These are phyloP conservation scores for Sungouiella blattae DNA, from an alignment of 805 yeast genomes.

Conservation along the genomic window DNA sequence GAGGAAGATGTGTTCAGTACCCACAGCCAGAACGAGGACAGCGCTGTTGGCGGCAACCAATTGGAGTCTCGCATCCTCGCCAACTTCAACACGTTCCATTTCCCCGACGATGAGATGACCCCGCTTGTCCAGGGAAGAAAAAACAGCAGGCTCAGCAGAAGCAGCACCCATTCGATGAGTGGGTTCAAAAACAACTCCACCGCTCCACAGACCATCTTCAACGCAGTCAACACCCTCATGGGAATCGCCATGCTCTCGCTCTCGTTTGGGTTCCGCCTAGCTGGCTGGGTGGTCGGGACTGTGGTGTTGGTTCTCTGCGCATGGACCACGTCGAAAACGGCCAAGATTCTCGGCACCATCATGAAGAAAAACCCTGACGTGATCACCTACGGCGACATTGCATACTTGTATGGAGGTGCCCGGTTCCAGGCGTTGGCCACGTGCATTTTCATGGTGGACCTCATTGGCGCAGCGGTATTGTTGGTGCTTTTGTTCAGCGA, in stretches of 20 bases:
- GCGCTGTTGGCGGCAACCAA: not conserved
- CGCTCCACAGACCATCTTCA: conserved; percentile 71
- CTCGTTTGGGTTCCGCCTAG: conserved; percentile 62
- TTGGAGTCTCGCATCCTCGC: no score
- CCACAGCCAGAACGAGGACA: not conserved
- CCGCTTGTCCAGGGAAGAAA: not conserved
- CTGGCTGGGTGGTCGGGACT: conserved; percentile 64
- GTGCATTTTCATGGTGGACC: conserved; percentile 50
- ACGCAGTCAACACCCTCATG: conserved; percentile 70
- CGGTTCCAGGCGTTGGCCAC: conserved; percentile 43
- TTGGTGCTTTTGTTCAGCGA: conserved; percentile 59
- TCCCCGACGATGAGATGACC: not conserved
- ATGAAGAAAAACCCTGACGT: conserved; percentile 77
- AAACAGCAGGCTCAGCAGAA: not conserved
- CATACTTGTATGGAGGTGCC: conserved; percentile 76
- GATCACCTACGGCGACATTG: conserved; percentile 85
- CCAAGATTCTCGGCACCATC: conserved; percentile 59
- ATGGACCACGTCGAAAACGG: conserved; percentile 49
- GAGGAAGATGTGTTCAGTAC: not conserved
- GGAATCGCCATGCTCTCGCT: conserved; percentile 75
- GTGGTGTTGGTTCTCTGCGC: conserved; percentile 43
- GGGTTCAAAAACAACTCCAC: conserved; percentile 30
- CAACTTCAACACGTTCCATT: not conserved
- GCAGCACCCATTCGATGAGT: not conserved
- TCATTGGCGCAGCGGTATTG: conserved; percentile 58